Evolutionary conservation across 1,139 yeast species (phyloP).

Genomic region (Scheffersomyces segobiensis): DNA sequence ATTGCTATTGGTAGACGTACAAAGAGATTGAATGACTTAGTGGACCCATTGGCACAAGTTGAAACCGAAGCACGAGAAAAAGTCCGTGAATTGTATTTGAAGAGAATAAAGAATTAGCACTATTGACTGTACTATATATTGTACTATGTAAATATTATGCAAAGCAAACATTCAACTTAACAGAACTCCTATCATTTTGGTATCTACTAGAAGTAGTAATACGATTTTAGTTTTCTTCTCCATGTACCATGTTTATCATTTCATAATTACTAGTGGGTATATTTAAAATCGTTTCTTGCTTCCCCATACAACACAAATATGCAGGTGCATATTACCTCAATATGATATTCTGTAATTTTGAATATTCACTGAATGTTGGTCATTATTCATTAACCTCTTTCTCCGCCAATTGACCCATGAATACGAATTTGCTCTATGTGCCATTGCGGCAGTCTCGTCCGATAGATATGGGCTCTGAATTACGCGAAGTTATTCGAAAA

Average conservation of each 20-base stretch:
- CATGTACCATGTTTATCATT: too few species aligned
- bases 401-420: constrained; percentile 13
- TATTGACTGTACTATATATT: too few species aligned
- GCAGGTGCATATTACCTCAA: not conserved
- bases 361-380: not conserved
- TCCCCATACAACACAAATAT: not conserved
- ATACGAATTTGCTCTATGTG: constrained; percentile 44
- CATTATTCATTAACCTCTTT: not conserved
- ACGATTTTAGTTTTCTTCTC: too few species aligned
- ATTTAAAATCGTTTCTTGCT: not conserved
- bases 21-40: constrained; percentile 35
- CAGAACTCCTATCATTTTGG: not conserved
- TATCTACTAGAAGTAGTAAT: too few species aligned
- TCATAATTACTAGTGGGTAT: too few species aligned
- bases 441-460: constrained; percentile 56
- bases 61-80: constrained; percentile 37
- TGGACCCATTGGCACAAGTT: constrained; percentile 36
- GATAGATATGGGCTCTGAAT: constrained; percentile 44
- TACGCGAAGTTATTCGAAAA: constrained; percentile 51
- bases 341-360: not conserved
- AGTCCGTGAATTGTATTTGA: constrained; percentile 3
- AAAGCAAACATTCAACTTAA: too few species aligned
- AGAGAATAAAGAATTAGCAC: constrained; percentile 1
- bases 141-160: not conserved
- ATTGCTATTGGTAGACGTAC: constrained; percentile 28